phyloP scores from a whole-genome alignment of 805 yeast genomes.

The Cyberlindnera maritima region DNA sequence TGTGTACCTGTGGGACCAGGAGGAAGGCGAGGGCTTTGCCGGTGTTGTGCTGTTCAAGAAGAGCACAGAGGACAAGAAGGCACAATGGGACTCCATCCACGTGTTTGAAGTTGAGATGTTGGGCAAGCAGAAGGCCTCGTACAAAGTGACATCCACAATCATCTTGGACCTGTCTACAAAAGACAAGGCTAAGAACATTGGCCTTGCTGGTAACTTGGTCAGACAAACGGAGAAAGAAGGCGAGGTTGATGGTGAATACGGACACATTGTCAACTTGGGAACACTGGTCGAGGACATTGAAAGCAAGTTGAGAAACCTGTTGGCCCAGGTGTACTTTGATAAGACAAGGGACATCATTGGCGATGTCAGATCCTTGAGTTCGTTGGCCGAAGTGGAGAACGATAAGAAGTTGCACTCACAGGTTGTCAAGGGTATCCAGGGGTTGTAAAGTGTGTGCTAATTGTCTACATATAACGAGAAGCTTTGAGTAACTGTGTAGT shows the following conservation, averaged over 20 bases:
- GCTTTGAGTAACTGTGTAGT: too few relatives aligned
- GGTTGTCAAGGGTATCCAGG: conserved; percentile 35
- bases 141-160: conserved; percentile 83
- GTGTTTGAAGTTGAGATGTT: conserved; percentile 58
- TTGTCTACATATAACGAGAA: too few relatives aligned
- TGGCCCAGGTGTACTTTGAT: conserved; percentile 94
- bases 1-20: conserved; percentile 86
- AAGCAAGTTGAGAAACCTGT: conserved; percentile 76
- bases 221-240: conserved; percentile 61
- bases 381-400: conserved; percentile 18
- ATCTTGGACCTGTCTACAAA: conserved; percentile 59
- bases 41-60: conserved; percentile 90
- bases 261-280: conserved; percentile 83
- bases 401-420: conserved; percentile 33
- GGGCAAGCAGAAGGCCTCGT: conserved; percentile 27
- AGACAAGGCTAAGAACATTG: conserved; percentile 36
- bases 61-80: conserved; percentile 39
- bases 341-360: conserved; percentile 87
- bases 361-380: conserved; percentile 48
- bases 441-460: conserved; percentile 19
- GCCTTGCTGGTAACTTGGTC: conserved; percentile 78
- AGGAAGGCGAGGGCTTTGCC: conserved; percentile 72
- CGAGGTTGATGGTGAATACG: conserved; percentile 9
- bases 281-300: conserved; percentile 84
- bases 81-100: conserved; percentile 86